phyloP scores from a whole-genome alignment of 2,329 filamentous ascomycete genomes.

The Aspergillus novoparasiticus region DNA sequence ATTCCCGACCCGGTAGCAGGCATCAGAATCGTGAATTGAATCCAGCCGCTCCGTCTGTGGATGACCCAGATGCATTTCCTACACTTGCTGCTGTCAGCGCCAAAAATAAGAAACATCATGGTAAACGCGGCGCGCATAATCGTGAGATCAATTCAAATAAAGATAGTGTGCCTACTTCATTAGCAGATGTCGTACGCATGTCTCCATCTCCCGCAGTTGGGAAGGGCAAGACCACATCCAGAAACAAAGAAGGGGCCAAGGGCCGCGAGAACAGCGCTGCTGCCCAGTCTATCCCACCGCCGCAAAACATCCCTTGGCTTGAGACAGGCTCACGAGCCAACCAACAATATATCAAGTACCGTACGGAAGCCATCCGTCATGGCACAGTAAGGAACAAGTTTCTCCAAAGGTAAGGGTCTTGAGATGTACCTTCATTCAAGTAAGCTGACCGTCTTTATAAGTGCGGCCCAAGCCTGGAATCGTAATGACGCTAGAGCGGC shows the following conservation, averaged over 20 bases:
- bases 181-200: slow-evolving; percentile 96
- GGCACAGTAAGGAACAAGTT: slow-evolving; percentile 97
- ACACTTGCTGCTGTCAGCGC: slow-evolving; percentile 74
- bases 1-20: slow-evolving; percentile 82
- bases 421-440: background rate
- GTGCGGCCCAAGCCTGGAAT: slow-evolving; percentile 97
- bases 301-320: slow-evolving; percentile 93
- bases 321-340: slow-evolving; percentile 91
- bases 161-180: slow-evolving; percentile 71
- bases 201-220: slow-evolving; percentile 77
- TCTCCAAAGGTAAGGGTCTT: slow-evolving; percentile 72
- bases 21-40: slow-evolving; percentile 68
- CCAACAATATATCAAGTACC: slow-evolving; percentile 90
- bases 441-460: slow-evolving; percentile 39
- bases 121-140: slow-evolving; percentile 78
- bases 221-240: slow-evolving; percentile 54
- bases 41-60: slow-evolving; percentile 73
- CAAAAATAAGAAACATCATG: slow-evolving; percentile 90
- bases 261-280: slow-evolving; percentile 77
- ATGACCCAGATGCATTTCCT: slow-evolving; percentile 95
- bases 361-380: slow-evolving; percentile 95
- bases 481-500: slow-evolving; percentile 94
- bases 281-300: slow-evolving; percentile 80
- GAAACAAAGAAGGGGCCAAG: slow-evolving; percentile 64
- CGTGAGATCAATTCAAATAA: slow-evolving; percentile 60